A percentile compares a stretch with the other conserved stretches of the same genome.
These are phyloP conservation scores for Blastobotrys aristatus DNA, from an alignment of 1,139 yeast genomes.

Conservation along the genomic window DNA sequence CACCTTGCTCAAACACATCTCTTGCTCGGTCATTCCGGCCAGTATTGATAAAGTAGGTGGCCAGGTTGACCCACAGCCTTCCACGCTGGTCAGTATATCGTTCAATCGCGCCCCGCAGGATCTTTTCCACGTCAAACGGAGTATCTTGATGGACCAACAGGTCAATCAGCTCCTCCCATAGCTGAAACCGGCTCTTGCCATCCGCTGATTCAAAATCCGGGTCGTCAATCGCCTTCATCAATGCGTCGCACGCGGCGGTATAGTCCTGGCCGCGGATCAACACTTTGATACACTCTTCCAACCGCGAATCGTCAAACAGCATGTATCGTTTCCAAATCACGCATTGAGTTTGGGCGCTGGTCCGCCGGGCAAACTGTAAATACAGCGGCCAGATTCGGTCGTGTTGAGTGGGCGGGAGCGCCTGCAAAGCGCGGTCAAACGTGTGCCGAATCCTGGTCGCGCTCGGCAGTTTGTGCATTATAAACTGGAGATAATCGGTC, in stretches of 20 bases:
- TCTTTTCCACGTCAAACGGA: slow-evolving; percentile 33
- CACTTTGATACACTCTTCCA: slow-evolving; percentile 32
- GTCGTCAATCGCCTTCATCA: slow-evolving; percentile 33
- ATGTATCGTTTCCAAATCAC: slow-evolving; percentile 44
- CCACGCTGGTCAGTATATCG: slow-evolving; percentile 62
- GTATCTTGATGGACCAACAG: slow-evolving; percentile 35
- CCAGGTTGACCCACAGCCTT: slow-evolving; percentile 46
- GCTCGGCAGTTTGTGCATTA: slow-evolving; percentile 37
- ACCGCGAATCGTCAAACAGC: slow-evolving; percentile 36
- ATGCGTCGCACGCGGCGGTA: slow-evolving; percentile 29
- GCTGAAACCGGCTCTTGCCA: slow-evolving; percentile 39
- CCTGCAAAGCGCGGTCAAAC: slow-evolving; percentile 50
- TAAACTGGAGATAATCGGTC: slow-evolving; percentile 49
- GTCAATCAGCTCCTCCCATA: slow-evolving; percentile 48
- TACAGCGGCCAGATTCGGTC: slow-evolving; percentile 56
- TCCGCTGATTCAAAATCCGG: slow-evolving; percentile 34
- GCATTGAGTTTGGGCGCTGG: slow-evolving; percentile 44
- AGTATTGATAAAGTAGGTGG: slow-evolving; percentile 43
- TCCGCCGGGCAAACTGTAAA: slow-evolving; percentile 45
- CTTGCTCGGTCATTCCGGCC: slow-evolving; percentile 43
- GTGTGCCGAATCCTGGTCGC: slow-evolving; percentile 43
- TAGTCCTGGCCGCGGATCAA: slow-evolving; percentile 27
- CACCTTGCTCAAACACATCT: slow-evolving; percentile 46
- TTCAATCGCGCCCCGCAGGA: slow-evolving; percentile 38
- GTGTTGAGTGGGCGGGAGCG: slow-evolving; percentile 52